Evolutionary conservation across 345 rosid genomes (phyloP), one percentile per base, ranked within the genome.

Genomic region (Syzygium aqueum): DNA sequence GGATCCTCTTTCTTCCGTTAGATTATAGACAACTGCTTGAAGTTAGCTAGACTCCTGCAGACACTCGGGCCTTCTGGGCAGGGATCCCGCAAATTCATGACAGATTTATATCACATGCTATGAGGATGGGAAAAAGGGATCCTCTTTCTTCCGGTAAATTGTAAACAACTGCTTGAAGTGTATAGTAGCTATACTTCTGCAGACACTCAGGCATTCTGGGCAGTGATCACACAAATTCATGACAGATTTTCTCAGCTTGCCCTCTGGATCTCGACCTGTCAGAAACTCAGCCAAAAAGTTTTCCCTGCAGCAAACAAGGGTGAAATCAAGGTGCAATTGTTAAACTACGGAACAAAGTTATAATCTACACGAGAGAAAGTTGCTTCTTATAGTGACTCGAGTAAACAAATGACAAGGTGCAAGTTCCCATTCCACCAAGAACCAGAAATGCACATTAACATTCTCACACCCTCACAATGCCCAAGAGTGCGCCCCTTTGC

Each of bases 231-330:
- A 16, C 88, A 93, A 63, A 63, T 91, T 90, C 25, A 19, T 43
- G 15, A 65, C 53, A 9, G 91, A 88, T 84, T 89, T 93, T 85
- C 84, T 91, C 50, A 87, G 61, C 88, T 33, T 89, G 84, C 90
- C 86, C 33, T 86, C 63, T 27, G 82, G 89, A 89, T 91, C 89
- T 53, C 92, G 91, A 53, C 87, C 87, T 0, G 53, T 57, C 14
- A 92, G 86, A 88, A 86, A 89, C 87, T 92, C 43, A 3, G 89
- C 91, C 88, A 92, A 51, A 37, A 86, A 28, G 37, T 50, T 73
- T 11, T 53, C 88, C 88, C 91, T 91, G 86, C 27, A 80, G 57
- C 78, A n/a, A 77, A 53, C 33, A 13, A 61, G 33, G 22, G 19
- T 6, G 12, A 87, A 25, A 61, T 61, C 2, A 15, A 61, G 67